Base-by-base conservation (phyloP, 2,329 filamentous ascomycete genomes). In the Ophiocordyceps camponoti-floridani region DNA sequence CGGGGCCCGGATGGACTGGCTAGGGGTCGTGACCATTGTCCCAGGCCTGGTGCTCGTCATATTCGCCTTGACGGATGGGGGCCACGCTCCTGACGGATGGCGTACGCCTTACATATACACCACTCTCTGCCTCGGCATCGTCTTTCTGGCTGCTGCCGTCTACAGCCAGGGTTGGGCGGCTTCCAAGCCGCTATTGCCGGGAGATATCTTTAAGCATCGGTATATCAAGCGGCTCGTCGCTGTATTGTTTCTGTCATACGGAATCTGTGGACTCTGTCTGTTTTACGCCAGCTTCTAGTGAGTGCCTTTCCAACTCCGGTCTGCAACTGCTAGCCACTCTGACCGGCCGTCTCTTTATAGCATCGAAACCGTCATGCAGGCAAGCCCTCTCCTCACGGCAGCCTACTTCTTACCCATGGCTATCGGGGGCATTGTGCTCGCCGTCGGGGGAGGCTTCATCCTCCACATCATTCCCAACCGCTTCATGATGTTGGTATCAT, bases 81-180 rank as follows among this genome's bases (percentile, higher is more conserved):
- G 77, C 0, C 77, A 84, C 56, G 81, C 81, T 0, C 72, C 77
- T 0, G 56, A 76, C 3, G 75, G 79, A 1, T 89, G 84, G 82
- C 65, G 60, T n/a, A 84, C 79, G 0, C 79, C 81, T 1, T 85
- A 86, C 50, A 78, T 89, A 35, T 73, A 74, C 38, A 63, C 78
- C 11, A 75, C 77, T 0, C 72, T 89, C 42, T 62, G 77, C 3
- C 37, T 82, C 1, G 84, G 84, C 0, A 61, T 71, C 6, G 46
- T 84, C 0, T 59, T 81, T 7, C 64, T 91, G 1, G 62, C 60
- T 1, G 61, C 63, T 0, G 76, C 82, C 11, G 66, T 80, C 7
- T 88, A 85, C 48, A 66, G 87, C 3, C 81, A 91, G 62, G 77
- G 77, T 0, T 83, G 77, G 74, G 69, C 84, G 0, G 75, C 81